Percentiles rank a stretch among this genome's conserved stretches.
Conservation (phyloP, 2,329 filamentous ascomycete species). For the Curvularia lunata region DNA sequence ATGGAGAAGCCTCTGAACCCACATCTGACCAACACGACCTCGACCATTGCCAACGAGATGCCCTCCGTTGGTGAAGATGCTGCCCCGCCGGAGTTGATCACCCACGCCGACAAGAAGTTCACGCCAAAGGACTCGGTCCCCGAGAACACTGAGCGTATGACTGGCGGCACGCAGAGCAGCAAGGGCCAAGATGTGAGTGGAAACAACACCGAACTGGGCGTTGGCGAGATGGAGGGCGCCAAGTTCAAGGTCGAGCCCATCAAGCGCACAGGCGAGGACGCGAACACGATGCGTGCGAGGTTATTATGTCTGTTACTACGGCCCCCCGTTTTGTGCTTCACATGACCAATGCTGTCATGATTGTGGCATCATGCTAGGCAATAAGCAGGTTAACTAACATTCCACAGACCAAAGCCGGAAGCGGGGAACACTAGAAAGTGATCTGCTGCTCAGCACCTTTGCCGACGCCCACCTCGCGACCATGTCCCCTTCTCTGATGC, state of each 20-base stretch:
- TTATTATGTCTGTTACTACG: slow-evolving; percentile 67
- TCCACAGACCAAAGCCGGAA: slow-evolving; percentile 89
- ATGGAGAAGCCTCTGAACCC: slow-evolving; percentile 65
- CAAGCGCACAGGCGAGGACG: slow-evolving; percentile 80
- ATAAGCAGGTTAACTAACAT: slow-evolving; percentile 11
- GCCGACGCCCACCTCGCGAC: slow-evolving; percentile 76
- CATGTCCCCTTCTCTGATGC: slow-evolving; percentile 76
- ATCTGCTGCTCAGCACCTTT: slow-evolving; percentile 95
- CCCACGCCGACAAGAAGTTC: slow-evolving; percentile 62
- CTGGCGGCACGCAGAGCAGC: slow-evolving; percentile 65
- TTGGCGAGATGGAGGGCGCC: slow-evolving; percentile 53
- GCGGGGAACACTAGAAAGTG: slow-evolving; percentile 91
- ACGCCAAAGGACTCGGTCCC: slow-evolving; percentile 65
- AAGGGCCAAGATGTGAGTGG: slow-evolving; percentile 46
- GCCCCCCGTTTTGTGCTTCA: slow-evolving; percentile 2
- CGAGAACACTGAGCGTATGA: slow-evolving; percentile 70
- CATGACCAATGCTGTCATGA: neutral
- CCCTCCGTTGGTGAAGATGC: slow-evolving; percentile 64
- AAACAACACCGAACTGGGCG: slow-evolving; percentile 35
- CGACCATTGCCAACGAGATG: slow-evolving; percentile 68
- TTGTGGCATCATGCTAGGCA: neutral
- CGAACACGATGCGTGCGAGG: slow-evolving; percentile 84
- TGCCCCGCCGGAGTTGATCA: slow-evolving; percentile 66
- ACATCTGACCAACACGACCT: slow-evolving; percentile 68
- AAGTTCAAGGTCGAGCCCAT: slow-evolving; percentile 89